These are phyloP conservation scores for Blastobotrys persicus DNA, from an alignment of 1,139 yeast species.

Conservation along the genomic window DNA sequence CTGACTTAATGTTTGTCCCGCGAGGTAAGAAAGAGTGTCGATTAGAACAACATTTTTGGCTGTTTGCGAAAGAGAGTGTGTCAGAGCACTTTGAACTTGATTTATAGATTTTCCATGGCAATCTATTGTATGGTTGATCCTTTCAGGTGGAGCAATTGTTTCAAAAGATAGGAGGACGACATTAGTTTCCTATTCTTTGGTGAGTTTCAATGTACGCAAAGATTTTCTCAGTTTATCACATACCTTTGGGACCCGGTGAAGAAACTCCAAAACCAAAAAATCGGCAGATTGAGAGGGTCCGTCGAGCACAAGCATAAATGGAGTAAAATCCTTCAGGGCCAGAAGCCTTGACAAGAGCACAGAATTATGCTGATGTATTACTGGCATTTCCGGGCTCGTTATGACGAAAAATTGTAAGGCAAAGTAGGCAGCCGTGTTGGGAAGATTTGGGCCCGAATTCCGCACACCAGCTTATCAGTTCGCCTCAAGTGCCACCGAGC, in stretches of 20 bases:
- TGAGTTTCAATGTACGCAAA: background rate
- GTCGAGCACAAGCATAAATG: conserved; percentile 68
- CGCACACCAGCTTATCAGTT: background rate
- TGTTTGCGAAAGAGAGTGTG: background rate
- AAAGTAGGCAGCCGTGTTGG: background rate
- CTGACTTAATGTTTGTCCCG: conserved; percentile 46
- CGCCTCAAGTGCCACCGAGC: background rate
- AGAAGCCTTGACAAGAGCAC: conserved; percentile 49
- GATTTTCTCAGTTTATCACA: background rate
- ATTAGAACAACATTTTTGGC: conserved; percentile 44
- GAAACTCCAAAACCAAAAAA: conserved; percentile 56
- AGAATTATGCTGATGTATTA: conserved; percentile 33
- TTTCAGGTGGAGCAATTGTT: conserved; percentile 11
- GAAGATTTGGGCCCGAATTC: background rate
- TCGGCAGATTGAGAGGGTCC: conserved; percentile 66
- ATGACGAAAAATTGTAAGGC: background rate
- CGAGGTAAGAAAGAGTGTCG: conserved; percentile 67
- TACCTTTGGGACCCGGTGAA: conserved; percentile 38
- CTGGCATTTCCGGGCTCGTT: conserved; percentile 21
- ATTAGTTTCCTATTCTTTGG: conserved; percentile 10
- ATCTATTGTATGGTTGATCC: conserved; percentile 11
- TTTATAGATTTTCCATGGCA: conserved; percentile 10
- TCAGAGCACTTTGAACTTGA: conserved; percentile 11
- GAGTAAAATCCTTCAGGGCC: conserved; percentile 66
- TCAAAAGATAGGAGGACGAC: conserved; percentile 22